Base-by-base conservation (phyloP, 108 stramenopile genomes). In the Mayamaea pseudoterrestris region DNA sequence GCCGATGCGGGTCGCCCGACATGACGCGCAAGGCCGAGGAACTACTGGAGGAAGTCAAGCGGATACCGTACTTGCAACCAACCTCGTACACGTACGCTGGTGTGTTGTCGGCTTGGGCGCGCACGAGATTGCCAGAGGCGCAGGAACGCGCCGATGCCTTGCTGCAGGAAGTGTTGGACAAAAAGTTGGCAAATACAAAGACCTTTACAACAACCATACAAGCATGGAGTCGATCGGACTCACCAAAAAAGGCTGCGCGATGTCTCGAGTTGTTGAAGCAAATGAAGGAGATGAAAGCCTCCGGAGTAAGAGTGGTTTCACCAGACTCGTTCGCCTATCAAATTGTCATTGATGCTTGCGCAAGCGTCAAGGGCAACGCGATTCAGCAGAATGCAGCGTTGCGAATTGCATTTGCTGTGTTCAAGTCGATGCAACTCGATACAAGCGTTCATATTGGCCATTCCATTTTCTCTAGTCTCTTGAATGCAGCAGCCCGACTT, bases 121-220 rank as follows among this genome's bases (percentile, higher is more conserved):
- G 47, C 20, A 49, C 59, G 22, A 27, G 39, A 27, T 35, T 34
- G 1, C 55, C 55, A 1, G 49, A 63, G 18, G 48, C 71, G 1
- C 32, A 65, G 9, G 12, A 29, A 18, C 41, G 51, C 28, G 71
- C 51, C 1, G 59, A 56, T 35, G 60, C 37, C 27, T 35, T 72
- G 17, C 29, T 72, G 56, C 42, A 54, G 14, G 57, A 58, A 39
- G 63, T 72, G 66, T 40, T 27, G 4, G 29, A 45, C 32, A 29
- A 18, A 57, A 57, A 28, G 35, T 34, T 16, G 17, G 73, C 73
- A 5, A 75, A 71, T 59, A 35, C 32, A 1, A 50, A 57, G 14
- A 66, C 78, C 1, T 80, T 71, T 43, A 72, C 70, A 9, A 47
- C 71, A 46, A 73, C 59, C 34, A 65, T 80, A 12, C 59, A 67